Evolutionary conservation across 192 early-diverging fungal genomes (phyloP).

Genomic region (Jimgerdemannia lactiflua): DNA sequence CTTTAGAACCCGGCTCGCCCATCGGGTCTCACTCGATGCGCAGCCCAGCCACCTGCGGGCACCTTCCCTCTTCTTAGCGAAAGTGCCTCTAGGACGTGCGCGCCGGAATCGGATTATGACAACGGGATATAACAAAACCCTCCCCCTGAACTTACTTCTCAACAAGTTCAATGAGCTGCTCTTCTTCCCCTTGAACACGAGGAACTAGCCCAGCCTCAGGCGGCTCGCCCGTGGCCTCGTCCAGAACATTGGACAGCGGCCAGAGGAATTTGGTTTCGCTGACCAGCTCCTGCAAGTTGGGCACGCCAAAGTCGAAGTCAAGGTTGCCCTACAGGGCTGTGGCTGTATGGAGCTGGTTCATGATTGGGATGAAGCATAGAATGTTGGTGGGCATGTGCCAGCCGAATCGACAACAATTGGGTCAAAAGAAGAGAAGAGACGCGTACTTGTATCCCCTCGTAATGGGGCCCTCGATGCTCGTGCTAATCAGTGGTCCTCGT

Average conservation of each 20-base stretch:
- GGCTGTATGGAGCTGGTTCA: slow-evolving; percentile 58
- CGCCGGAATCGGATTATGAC: slow-evolving; percentile 62
- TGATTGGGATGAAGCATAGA: slow-evolving; percentile 23
- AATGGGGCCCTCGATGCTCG: slow-evolving; percentile 60
- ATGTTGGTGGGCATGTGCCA: no score
- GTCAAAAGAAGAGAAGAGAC: no score
- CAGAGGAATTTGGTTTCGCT: slow-evolving; percentile 63
- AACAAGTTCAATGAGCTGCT: slow-evolving; percentile 57
- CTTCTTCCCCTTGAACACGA: slow-evolving; percentile 40
- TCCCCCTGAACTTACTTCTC: slow-evolving; percentile 40
- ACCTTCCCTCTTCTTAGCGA: slow-evolving; percentile 47
- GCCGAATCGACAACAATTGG: no score
- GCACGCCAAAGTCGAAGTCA: slow-evolving; percentile 72
- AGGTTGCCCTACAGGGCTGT: slow-evolving; percentile 67
- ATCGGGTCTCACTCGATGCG: slow-evolving; percentile 55
- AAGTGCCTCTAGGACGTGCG: not conserved
- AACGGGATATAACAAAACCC: slow-evolving; percentile 33
- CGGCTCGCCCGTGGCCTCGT: slow-evolving; percentile 30
- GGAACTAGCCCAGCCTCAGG: slow-evolving; percentile 26
- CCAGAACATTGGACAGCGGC: slow-evolving; percentile 63
- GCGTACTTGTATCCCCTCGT: slow-evolving; percentile 58
- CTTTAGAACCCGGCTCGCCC: slow-evolving; percentile 41
- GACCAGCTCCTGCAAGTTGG: slow-evolving; percentile 44
- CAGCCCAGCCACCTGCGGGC: slow-evolving; percentile 64
- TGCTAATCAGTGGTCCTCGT: slow-evolving; percentile 46